Base-by-base conservation (phyloP, 352 stramenopile genomes). In the Pythium chondricola region DNA sequence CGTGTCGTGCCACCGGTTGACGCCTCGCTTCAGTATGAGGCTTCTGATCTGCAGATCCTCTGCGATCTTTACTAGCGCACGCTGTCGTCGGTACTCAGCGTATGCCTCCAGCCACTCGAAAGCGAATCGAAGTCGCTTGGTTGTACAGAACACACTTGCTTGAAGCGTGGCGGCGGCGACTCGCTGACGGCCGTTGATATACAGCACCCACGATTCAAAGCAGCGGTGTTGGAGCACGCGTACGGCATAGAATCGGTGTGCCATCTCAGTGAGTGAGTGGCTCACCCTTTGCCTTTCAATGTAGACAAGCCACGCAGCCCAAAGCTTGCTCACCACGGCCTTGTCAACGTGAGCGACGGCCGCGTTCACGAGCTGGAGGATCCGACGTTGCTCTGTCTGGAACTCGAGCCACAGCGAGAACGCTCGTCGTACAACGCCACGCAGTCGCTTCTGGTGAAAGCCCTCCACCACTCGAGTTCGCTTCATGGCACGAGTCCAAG, bases 331-430 rank as follows among this genome's bases (percentile, higher is more conserved):
- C 48, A 40, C 47, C 3, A 46, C 35, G 3, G 42, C 48, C 10
- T 38, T 25, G 31, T 55, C 48, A 0, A 55, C 20, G 24, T 55
- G 48, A 4, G 48, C 48, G 1, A 55, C 48, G 10, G 48, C 48
- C 18, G 48, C 48, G 3, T 55, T 30, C 14, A 55, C 48, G 18
- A 48, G 48, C 3, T 16, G 22, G 0, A 37, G 48, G 20, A 55
- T 54, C 14, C 31, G 30, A 6, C 26, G 37, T 35, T 48, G 27
- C 4, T 55, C 48, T 13, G 16, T 6, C 14, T 3, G 8, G 11
- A 41, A 47, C 2, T 26, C 14, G 2, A 11, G 20, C 48, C 48
- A 55, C 10, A 41, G 18, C 3, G 9, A 18, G 8, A 53, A 39
- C 14, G 11, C 3, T 2, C 11, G 20, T 2, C 13, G 33, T n/a